Base-by-base conservation (phyloP, 257 asterid genomes). In the Solanum piurae region DNA sequence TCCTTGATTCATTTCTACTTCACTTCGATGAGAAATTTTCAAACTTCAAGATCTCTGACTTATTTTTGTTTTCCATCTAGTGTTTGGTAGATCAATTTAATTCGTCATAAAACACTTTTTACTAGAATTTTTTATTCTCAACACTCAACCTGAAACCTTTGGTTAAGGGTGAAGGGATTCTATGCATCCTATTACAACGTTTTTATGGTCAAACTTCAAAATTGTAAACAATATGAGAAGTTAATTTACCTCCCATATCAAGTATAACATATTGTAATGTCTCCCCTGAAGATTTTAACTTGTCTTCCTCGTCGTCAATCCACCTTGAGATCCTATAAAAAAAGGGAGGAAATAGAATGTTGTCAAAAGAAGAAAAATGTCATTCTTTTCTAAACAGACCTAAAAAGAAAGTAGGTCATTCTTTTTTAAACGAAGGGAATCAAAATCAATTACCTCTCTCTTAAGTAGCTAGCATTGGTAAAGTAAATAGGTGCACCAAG, bases 401-500 rank as follows among this genome's bases (percentile, higher is more conserved):
- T 2, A 52, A 46, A 16, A 16, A 6, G 9, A 52, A 52, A 16
- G n/a, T 18, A 52, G 2, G 2, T 55, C 2, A 0, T 52, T 55
- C 1, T 52, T 18, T 52, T 18, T 55, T 2, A 55, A 18, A 55
- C 10, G 4, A 0, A 52, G n/a, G 31, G 31, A 29, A 29, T 6
- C 36, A 16, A 27, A 42, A 46, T 86, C 84, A 46, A 18, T 86
- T 90, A 97, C 99, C 99, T 95, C 89, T 97, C 99, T 91, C 99
- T 92, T 89, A 97, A 93, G 92, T 96, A 97, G 91, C 95, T 92
- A 11, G 99, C 38, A 62, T 96, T 97, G 34, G 99, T 98, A 86
- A 96, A 97, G 89, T 97, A 97, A 77, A 97, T 94, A 0, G 99
- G 99, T 83, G 96, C 98, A 36, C 93, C 98, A 68, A 97, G 94